Conservation (phyloP, 2,329 filamentous ascomycete genomes). For the Xylaria arbuscula region DNA sequence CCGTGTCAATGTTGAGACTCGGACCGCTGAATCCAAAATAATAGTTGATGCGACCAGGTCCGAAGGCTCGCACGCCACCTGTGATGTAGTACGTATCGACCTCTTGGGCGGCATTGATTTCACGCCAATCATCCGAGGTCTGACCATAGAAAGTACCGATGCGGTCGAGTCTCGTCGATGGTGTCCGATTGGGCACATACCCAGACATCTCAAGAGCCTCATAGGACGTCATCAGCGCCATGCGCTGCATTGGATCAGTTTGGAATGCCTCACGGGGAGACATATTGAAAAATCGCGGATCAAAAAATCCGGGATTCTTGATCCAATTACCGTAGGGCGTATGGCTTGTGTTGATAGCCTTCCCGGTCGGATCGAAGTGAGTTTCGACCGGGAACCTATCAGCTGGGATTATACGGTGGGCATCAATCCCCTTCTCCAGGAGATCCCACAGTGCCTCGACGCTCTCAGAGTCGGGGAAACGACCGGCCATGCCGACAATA, state of each 20-base stretch:
- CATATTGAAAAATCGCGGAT: conserved; percentile 90
- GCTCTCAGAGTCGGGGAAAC: conserved; percentile 78
- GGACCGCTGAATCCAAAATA: conserved; percentile 56
- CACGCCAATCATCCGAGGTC: conserved; percentile 81
- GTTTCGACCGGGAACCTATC: conserved; percentile 80
- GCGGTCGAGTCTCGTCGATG: conserved; percentile 70
- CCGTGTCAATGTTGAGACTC: conserved; percentile 55
- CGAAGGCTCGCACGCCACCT: conserved; percentile 62
- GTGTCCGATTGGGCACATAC: conserved; percentile 78
- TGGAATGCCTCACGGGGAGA: conserved; percentile 82
- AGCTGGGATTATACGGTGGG: conserved; percentile 73
- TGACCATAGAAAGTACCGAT: conserved; percentile 82
- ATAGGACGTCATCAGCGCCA: conserved; percentile 80
- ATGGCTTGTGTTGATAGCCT: conserved; percentile 79
- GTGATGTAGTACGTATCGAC: conserved; percentile 68
- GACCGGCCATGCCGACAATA: conserved; percentile 84
- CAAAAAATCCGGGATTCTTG: conserved; percentile 80
- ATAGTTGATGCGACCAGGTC: conserved; percentile 61
- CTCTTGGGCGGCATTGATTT: conserved; percentile 77
- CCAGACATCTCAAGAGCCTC: conserved; percentile 86
- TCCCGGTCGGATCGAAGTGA: conserved; percentile 77
- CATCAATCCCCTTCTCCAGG: conserved; percentile 78
- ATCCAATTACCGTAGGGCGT: conserved; percentile 81
- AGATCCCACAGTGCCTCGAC: conserved; percentile 80
- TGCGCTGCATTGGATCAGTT: conserved; percentile 83